phyloP scores from a whole-genome alignment of 2,329 filamentous ascomycete genomes.

The Colletotrichum scovillei region DNA sequence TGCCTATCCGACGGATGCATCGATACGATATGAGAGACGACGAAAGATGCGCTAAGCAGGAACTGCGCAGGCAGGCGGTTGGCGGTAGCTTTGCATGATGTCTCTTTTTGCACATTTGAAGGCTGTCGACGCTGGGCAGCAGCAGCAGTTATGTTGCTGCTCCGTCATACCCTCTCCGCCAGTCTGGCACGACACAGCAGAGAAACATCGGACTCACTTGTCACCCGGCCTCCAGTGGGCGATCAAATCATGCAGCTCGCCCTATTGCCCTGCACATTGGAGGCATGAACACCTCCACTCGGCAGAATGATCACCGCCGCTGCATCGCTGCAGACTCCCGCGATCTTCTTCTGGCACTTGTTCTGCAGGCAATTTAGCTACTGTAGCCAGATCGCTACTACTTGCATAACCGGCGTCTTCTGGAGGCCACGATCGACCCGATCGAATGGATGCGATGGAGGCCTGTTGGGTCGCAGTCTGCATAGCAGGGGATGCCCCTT shows the following conservation, averaged over 20 bases:
- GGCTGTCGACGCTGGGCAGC: neutral
- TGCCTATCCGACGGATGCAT: slow-evolving; percentile 25
- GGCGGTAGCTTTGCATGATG: neutral
- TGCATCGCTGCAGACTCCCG: neutral
- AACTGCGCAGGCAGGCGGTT: neutral
- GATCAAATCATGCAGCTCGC: slow-evolving; percentile 28
- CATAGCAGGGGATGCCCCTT: slow-evolving; percentile 19
- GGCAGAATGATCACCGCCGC: neutral
- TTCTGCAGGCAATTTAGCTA: slow-evolving; percentile 21
- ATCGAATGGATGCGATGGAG: slow-evolving; percentile 4
- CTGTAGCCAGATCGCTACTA: slow-evolving; percentile 21
- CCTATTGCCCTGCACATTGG: slow-evolving; percentile 17
- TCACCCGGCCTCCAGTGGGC: slow-evolving; percentile 7
- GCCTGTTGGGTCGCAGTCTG: slow-evolving; percentile 17
- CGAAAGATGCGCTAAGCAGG: neutral
- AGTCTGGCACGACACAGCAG: neutral
- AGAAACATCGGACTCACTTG: neutral
- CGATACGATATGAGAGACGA: slow-evolving; percentile 7
- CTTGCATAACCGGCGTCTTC: slow-evolving; percentile 2
- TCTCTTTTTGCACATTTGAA: neutral
- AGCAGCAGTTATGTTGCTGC: neutral
- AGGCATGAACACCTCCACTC: slow-evolving; percentile 23
- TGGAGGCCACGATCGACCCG: slow-evolving; percentile 5
- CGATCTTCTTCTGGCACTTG: neutral
- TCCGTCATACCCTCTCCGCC: neutral